Evolutionary conservation across 1,284 basidiomycete genomes (phyloP), one percentile per base, ranked within the genome.

Genomic region (Ustilago crameri): DNA sequence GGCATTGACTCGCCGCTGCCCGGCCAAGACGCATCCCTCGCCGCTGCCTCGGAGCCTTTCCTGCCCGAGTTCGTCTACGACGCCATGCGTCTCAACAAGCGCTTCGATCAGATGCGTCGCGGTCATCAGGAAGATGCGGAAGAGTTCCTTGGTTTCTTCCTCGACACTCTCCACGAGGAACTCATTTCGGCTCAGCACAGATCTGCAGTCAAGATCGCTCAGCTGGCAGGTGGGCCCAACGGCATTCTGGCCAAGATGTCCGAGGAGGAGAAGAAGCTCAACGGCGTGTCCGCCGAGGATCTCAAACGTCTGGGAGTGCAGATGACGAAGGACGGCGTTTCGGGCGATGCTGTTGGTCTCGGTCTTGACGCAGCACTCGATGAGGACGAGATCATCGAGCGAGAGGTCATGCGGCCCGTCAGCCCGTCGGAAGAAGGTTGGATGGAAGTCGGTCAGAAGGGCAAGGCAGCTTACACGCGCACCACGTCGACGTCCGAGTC

Each of bases 81-180:
- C 67, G 93, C 93, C n/a, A 90, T 96, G 88, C 93, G 92, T 84
- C 90, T 91, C 84, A 94, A 95, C 86, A 93, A 93, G 85, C 88
- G 93, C 55, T 98, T 98, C 80, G 93, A 96, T 76, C 89, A 88
- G 54, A 97, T 98, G 93, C 71, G 93, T 88, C 89, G 92, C 32
- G 95, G 95, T 0, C 92, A 94, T 70, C 95, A 98, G 85, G 95
- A 98, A 84, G 95, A 98, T 67, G 95, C 95, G 0, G 95, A 98
- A 84, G 95, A 98, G 84, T 98, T 97, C 85, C 87, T 98, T n/a
- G 95, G 95, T 9, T 96, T 97, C 85, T 95, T 93, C 85, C 87
- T 98, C 43, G 94, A 97, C 82, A 93, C 93, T 0, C 86, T 98
- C 3, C 94, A 97, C 84, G 95, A 98, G 80, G 95, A 98, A 85